Conservation (phyloP, 768 basidiomycete species). For the Serpula lacrymans region DNA sequence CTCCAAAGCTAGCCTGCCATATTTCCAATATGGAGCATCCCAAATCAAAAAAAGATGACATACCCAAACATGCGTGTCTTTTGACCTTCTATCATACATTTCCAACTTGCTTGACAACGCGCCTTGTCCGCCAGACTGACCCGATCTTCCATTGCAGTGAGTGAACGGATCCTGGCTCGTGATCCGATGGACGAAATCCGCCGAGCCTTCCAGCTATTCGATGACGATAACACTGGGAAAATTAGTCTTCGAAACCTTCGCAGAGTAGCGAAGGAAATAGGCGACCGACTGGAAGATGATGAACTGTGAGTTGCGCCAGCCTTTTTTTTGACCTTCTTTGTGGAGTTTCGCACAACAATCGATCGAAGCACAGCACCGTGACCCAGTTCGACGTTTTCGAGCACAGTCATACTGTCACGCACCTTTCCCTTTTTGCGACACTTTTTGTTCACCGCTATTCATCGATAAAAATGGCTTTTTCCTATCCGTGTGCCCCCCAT, state of each 20-base stretch:
- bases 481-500: no score
- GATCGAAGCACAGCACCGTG: slow-evolving; percentile 20
- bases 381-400: slow-evolving; percentile 27
- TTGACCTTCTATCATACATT: not conserved
- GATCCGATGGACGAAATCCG: slow-evolving; percentile 97
- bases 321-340: no score
- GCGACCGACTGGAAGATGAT: slow-evolving; percentile 91
- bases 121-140: slow-evolving; percentile 12
- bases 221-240: slow-evolving; percentile 93
- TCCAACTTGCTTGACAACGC: no score
- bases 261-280: slow-evolving; percentile 95
- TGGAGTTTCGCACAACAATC: slow-evolving; percentile 9
- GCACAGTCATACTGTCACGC: slow-evolving; percentile 16
- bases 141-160: slow-evolving; percentile 57
- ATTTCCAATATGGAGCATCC: no score
- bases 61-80: not conserved
- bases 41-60: no score
- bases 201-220: slow-evolving; percentile 94
- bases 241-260: slow-evolving; percentile 88
- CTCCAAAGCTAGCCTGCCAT: not conserved
- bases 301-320: slow-evolving; percentile 70
- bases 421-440: slow-evolving; percentile 12
- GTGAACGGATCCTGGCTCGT: slow-evolving; percentile 85
- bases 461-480: no score
- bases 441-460: slow-evolving; percentile 23